Conservation (phyloP, 202 grass and related monocot species). For the Alloteropsis angusta region DNA sequence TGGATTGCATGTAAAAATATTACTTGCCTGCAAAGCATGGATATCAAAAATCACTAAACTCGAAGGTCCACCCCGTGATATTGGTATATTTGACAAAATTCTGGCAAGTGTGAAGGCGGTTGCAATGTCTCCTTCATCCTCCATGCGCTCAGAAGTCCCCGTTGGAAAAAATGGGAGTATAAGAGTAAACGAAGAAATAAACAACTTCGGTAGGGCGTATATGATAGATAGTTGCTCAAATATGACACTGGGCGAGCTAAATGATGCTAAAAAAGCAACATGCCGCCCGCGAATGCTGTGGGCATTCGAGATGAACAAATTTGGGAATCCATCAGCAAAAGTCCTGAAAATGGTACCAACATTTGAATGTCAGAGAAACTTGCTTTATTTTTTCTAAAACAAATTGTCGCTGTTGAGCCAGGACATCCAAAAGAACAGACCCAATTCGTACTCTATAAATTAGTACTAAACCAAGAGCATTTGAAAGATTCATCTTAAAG, state of each 20-base stretch:
- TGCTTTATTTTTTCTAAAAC: neutral
- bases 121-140: constrained; percentile 90
- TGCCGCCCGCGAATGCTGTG: constrained; percentile 66
- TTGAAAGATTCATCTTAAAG: neutral
- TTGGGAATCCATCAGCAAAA: constrained; percentile 90
- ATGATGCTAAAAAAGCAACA: constrained; percentile 91
- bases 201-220: constrained; percentile 78
- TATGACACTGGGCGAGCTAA: constrained; percentile 88
- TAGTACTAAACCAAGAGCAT: neutral
- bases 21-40: constrained; percentile 78
- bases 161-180: constrained; percentile 96
- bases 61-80: constrained; percentile 90
- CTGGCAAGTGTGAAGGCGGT: constrained; percentile 93
- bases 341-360: constrained; percentile 39
- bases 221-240: constrained; percentile 95
- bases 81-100: constrained; percentile 91
- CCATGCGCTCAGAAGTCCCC: constrained; percentile 94
- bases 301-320: constrained; percentile 90
- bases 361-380: neutral
- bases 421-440: neutral
- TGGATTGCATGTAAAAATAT: neutral
- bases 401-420: neutral
- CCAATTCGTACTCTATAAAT: neutral
- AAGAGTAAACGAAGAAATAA: constrained; percentile 82
- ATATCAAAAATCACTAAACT: constrained; percentile 96